Evolutionary conservation across 2,329 filamentous ascomycete genomes (phyloP).

Genomic region (Nemania serpens): DNA sequence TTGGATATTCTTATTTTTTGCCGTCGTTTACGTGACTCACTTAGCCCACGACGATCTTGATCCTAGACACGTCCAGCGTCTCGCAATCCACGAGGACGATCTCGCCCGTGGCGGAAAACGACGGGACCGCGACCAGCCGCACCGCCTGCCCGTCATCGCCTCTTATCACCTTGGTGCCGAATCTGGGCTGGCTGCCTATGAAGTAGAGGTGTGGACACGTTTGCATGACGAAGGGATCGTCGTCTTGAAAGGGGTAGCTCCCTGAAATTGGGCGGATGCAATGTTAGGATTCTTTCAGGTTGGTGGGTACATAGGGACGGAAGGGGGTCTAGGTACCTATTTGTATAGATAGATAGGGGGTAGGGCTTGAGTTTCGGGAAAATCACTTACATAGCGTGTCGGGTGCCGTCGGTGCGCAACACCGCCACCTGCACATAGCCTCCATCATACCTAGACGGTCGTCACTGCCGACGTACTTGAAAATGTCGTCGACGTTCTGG

Average conservation of each 20-base stretch:
- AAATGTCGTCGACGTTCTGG: constrained; percentile 91
- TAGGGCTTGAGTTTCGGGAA: not conserved
- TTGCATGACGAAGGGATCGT: constrained; percentile 87
- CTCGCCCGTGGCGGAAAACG: constrained; percentile 77
- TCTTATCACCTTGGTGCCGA: constrained; percentile 72
- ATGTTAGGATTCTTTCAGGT: constrained; percentile 1
- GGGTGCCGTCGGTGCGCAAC: constrained; percentile 88
- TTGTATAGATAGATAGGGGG: not conserved
- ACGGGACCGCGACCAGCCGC: constrained; percentile 80
- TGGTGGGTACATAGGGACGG: not conserved
- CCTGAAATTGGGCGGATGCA: constrained; percentile 53
- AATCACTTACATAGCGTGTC: constrained; percentile 85
- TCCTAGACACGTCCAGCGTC: constrained; percentile 75
- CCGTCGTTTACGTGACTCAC: too few relatives aligned
- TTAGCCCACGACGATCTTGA: constrained; percentile 56
- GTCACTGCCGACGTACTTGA: constrained; percentile 83
- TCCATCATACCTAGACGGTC: constrained; percentile 90
- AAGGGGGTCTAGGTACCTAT: too few relatives aligned
- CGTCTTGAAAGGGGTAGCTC: constrained; percentile 95
- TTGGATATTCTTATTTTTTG: too few relatives aligned
- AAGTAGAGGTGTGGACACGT: constrained; percentile 91
- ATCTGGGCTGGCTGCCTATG: constrained; percentile 80
- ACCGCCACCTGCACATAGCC: constrained; percentile 89
- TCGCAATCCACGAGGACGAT: constrained; percentile 84
- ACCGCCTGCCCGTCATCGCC: constrained; percentile 72